These are phyloP conservation scores for Ilex aquifolium DNA, from an alignment of 257 asterid genomes.

Conservation along the genomic window DNA sequence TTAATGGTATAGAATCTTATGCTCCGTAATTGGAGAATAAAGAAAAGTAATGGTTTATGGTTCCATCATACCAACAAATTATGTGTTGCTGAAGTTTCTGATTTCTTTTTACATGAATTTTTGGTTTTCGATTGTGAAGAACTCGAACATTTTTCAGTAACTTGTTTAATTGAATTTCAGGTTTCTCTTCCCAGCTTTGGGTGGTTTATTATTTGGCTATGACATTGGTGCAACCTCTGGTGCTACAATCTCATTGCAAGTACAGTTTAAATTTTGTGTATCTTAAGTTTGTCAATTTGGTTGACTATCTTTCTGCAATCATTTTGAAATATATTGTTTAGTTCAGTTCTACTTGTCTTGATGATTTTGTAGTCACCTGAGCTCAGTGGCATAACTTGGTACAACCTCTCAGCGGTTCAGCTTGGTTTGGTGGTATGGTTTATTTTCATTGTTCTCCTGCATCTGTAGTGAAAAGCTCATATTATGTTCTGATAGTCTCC, in stretches of 20 bases:
- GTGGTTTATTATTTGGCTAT: slow-evolving; percentile 91
- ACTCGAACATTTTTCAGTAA: neutral
- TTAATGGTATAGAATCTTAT: neutral
- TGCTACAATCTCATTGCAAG: slow-evolving; percentile 89
- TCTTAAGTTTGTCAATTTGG: neutral
- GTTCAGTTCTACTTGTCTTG: neutral
- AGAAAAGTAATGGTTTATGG: too few species aligned
- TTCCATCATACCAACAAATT: too few species aligned
- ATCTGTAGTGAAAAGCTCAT: neutral
- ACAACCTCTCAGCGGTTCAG: slow-evolving; percentile 79
- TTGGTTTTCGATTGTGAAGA: neutral
- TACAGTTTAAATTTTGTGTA: slow-evolving; percentile 23
- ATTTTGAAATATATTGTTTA: neutral
- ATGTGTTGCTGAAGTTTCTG: neutral
- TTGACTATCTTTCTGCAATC: neutral
- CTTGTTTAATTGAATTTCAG: slow-evolving; percentile 33
- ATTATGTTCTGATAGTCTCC: neutral
- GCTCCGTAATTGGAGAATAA: neutral
- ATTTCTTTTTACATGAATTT: neutral
- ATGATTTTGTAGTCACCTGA: slow-evolving; percentile 64
- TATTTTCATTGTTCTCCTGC: neutral
- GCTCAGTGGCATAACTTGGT: slow-evolving; percentile 91
- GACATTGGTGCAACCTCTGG: slow-evolving; percentile 99
- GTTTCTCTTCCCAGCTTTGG: slow-evolving; percentile 87
- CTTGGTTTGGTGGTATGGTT: slow-evolving; percentile 88